A percentile compares a stretch with the other conserved stretches of the same genome.
phyloP scores from a whole-genome alignment of 768 basidiomycete species.

The Rossbeevera mucosa region DNA sequence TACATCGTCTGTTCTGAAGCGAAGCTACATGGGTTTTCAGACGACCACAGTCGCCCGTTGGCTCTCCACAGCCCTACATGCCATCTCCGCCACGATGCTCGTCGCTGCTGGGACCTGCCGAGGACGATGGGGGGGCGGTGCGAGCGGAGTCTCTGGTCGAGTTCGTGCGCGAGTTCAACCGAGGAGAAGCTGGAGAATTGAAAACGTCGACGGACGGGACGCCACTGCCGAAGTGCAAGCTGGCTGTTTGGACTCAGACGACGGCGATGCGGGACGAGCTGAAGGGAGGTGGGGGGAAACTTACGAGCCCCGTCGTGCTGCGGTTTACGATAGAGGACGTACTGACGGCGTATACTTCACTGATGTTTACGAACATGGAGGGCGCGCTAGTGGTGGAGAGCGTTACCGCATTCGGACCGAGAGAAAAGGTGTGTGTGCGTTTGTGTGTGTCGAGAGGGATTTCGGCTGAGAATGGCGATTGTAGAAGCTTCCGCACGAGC shows the following conservation, averaged over 20 bases:
- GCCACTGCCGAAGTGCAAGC: conserved; percentile 27
- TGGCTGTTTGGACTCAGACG: conserved; percentile 55
- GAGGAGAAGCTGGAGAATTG: conserved; percentile 13
- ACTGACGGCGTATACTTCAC: conserved; percentile 57
- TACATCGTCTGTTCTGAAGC: neutral
- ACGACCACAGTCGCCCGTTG: conserved; percentile 48
- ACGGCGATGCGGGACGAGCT: conserved; percentile 11
- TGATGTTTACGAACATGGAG: conserved; percentile 35
- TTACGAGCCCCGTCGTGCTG: conserved; percentile 37
- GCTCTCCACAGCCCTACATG: conserved; percentile 57
- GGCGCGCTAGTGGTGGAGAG: conserved; percentile 53
- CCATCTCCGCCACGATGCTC: conserved; percentile 35
- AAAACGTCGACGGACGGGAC: neutral
- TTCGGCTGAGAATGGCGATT: neutral
- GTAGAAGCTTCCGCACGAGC: conserved; percentile 64
- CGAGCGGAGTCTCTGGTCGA: conserved; percentile 42
- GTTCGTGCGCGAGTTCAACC: conserved; percentile 60
- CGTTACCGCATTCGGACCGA: conserved; percentile 65
- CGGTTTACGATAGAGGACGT: conserved; percentile 64
- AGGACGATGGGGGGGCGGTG: conserved; percentile 37
- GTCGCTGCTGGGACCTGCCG: conserved; percentile 41
- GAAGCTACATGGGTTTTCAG: conserved; percentile 25
- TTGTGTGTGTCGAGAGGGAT: neutral
- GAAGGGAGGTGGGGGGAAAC: conserved; percentile 1
- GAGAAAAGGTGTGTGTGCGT: conserved; percentile 51